These are phyloP conservation scores for Apiospora pterosperma DNA, from an alignment of 2,329 filamentous ascomycete species.

Conservation along the genomic window DNA sequence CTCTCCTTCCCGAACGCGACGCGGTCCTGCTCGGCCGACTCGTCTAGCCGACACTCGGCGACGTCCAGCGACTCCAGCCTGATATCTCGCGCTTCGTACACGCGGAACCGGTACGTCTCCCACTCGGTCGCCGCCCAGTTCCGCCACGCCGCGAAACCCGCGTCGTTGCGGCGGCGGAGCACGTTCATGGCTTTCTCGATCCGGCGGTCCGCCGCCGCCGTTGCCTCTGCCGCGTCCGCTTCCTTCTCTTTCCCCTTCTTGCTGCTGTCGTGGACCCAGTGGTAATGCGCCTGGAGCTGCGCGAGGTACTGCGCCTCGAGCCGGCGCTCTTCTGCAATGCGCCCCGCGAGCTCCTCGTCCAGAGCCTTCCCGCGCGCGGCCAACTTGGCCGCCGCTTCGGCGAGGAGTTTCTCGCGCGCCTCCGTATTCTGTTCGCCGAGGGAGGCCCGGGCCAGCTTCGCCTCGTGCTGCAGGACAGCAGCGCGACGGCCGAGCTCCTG, in stretches of 20 bases:
- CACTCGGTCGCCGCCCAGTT: slow-evolving; percentile 38
- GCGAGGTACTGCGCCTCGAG: slow-evolving; percentile 42
- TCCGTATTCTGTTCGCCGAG: slow-evolving; percentile 30
- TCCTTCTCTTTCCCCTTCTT: not conserved
- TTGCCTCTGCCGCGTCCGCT: not conserved
- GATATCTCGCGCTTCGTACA: slow-evolving; percentile 37
- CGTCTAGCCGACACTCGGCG: slow-evolving; percentile 27
- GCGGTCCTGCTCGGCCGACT: slow-evolving; percentile 22
- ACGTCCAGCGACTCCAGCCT: slow-evolving; percentile 41
- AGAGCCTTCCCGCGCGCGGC: slow-evolving; percentile 31
- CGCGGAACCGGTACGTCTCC: slow-evolving; percentile 27
- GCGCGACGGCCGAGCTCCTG: slow-evolving; percentile 35
- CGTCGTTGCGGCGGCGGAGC: slow-evolving; percentile 38
- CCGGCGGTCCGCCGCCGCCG: slow-evolving; percentile 12
- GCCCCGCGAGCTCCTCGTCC: slow-evolving; percentile 36
- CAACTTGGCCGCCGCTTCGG: slow-evolving; percentile 25
- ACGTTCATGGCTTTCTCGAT: slow-evolving; percentile 30
- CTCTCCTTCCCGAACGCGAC: slow-evolving; percentile 30
- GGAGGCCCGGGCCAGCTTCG: slow-evolving; percentile 20
- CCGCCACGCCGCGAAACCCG: slow-evolving; percentile 36
- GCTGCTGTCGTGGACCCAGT: slow-evolving; percentile 18
- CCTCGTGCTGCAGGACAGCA: slow-evolving; percentile 20
- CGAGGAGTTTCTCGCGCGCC: slow-evolving; percentile 28
- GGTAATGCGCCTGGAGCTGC: slow-evolving; percentile 34
- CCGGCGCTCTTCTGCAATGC: slow-evolving; percentile 36